These are phyloP conservation scores for Petrea volubilis DNA, from an alignment of 257 asterid genomes.

Conservation along the genomic window DNA sequence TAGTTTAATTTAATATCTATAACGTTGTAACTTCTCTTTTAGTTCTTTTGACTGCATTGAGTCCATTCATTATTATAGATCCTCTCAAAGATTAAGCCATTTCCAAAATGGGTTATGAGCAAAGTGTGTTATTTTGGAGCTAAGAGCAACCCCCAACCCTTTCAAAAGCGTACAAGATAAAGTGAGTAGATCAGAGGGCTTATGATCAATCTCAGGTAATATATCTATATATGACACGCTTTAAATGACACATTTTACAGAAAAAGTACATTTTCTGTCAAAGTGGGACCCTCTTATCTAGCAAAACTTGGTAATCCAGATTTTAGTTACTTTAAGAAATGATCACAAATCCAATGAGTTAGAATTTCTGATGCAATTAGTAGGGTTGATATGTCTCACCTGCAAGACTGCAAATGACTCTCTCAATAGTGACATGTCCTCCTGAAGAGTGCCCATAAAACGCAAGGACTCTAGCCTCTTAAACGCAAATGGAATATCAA, in stretches of 20 bases:
- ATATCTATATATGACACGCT: neutral
- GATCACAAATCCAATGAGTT: neutral
- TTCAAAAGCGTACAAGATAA: neutral
- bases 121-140: neutral
- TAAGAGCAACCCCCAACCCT: neutral
- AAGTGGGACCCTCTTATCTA: neutral
- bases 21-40: neutral
- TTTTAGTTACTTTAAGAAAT: neutral
- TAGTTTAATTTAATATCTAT: neutral
- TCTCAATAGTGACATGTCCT: conserved; percentile 51
- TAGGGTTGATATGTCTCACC: conserved; percentile 47
- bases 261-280: neutral
- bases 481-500: conserved; percentile 80
- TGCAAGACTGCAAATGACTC: conserved; percentile 74
- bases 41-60: neutral
- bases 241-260: too few relatives aligned
- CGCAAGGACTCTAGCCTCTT: conserved; percentile 74
- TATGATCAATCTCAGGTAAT: neutral
- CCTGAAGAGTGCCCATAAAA: conserved; percentile 78
- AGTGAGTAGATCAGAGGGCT: neutral
- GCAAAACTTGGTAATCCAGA: neutral
- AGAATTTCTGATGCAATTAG: neutral
- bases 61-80: neutral
- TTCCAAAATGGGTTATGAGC: neutral
- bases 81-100: neutral